Evolutionary conservation across 129 eudicot genomes (phyloP).

Genomic region (Gnaphalium uliginosum): DNA sequence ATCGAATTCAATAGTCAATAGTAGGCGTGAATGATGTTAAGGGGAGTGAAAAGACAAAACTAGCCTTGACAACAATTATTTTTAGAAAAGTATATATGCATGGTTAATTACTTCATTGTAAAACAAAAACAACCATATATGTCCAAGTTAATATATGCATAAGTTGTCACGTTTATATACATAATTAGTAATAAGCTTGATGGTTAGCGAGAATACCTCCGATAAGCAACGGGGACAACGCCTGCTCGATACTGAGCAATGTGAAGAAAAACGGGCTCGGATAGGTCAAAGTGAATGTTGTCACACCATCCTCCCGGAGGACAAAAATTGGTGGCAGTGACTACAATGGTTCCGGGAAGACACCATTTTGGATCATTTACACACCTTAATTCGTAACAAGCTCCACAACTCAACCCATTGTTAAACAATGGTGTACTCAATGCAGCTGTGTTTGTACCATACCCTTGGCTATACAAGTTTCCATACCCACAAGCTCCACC

Average conservation of each 20-base stretch:
- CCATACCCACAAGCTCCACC: constrained; percentile 96
- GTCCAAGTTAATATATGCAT: not conserved
- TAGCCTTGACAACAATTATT: not conserved
- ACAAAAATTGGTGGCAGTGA: constrained; percentile 87
- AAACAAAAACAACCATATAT: too few species aligned
- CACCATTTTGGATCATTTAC: constrained; percentile 65
- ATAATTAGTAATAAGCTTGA: not conserved
- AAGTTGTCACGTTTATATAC: not conserved
- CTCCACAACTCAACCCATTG: constrained; percentile 80
- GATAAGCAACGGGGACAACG: constrained; percentile 70
- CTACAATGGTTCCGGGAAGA: constrained; percentile 56
- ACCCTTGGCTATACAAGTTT: constrained; percentile 67
- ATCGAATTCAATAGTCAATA: not conserved
- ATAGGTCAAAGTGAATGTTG: constrained; percentile 73
- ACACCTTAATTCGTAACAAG: constrained; percentile 62
- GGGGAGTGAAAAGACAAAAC: constrained; percentile 1
- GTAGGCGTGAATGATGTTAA: constrained; percentile 9
- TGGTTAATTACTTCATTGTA: not conserved
- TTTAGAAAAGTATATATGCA: not conserved
- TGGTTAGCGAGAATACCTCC: constrained; percentile 45
- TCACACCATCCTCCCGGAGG: constrained; percentile 89
- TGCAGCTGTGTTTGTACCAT: constrained; percentile 81
- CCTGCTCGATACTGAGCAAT: constrained; percentile 87
- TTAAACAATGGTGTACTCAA: constrained; percentile 71
- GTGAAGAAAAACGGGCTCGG: constrained; percentile 65